Percentiles rank a stretch among this genome's conserved stretches.
phyloP scores from a whole-genome alignment of 305 asterid species.

The Euphrasia arctica region DNA sequence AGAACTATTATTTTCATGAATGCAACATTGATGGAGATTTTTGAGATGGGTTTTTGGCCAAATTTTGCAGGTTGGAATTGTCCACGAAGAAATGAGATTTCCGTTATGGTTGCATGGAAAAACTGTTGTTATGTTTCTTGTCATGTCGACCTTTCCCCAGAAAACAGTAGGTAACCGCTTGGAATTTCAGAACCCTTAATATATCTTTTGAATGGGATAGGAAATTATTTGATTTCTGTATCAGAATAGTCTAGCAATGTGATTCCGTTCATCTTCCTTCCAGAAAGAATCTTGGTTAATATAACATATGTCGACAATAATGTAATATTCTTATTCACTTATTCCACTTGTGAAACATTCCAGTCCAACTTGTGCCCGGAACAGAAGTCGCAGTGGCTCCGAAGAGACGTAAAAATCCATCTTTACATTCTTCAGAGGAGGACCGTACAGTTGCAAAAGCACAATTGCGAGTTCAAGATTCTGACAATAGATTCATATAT shows the following conservation, averaged over 20 bases:
- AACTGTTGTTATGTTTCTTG: slow-evolving; percentile 68
- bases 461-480: slow-evolving; percentile 76
- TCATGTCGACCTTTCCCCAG: slow-evolving; percentile 74
- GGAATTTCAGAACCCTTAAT: slow-evolving; percentile 26
- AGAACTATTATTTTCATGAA: slow-evolving; percentile 1
- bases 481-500: slow-evolving; percentile 45
- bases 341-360: slow-evolving; percentile 36
- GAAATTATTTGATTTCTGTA: slow-evolving; percentile 14
- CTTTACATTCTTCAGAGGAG: slow-evolving; percentile 38
- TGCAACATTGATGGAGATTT: slow-evolving; percentile 7
- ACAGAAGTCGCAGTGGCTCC: slow-evolving; percentile 96
- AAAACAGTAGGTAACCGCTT: slow-evolving; percentile 75
- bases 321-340: slow-evolving; percentile 10
- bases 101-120: slow-evolving; percentile 96
- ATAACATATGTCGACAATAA: slow-evolving; percentile 5
- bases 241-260: slow-evolving; percentile 1
- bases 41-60: slow-evolving; percentile 12
- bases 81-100: slow-evolving; percentile 81
- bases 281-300: slow-evolving; percentile 15
- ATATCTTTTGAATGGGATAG: neutral
- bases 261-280: slow-evolving; percentile 20
- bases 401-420: slow-evolving; percentile 73
- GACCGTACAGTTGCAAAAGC: slow-evolving; percentile 43
- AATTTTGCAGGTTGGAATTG: slow-evolving; percentile 69
- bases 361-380: slow-evolving; percentile 97